Evolutionary conservation across 352 stramenopile species (phyloP).

Genomic region (Globisporangium irregulare): DNA sequence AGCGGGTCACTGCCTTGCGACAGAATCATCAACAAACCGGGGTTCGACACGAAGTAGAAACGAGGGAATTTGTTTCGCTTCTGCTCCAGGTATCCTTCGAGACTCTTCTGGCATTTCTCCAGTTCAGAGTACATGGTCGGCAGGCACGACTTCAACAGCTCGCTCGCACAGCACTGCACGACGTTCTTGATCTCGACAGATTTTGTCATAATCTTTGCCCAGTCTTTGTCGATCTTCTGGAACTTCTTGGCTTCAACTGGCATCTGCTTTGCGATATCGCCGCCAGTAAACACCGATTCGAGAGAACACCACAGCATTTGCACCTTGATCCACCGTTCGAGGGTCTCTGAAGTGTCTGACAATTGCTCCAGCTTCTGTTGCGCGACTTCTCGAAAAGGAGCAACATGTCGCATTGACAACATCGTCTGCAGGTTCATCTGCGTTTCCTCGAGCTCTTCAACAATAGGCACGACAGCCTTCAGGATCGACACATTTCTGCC

Average conservation of each 20-base stretch:
- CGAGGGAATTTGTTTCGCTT: slow-evolving; percentile 98
- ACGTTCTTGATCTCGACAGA: slow-evolving; percentile 90
- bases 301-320: slow-evolving; percentile 98
- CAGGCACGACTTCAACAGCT: slow-evolving; percentile 96
- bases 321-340: slow-evolving; percentile 98
- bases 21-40: slow-evolving; percentile 96
- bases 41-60: slow-evolving; percentile 99
- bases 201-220: slow-evolving; percentile 98
- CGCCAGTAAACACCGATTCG: slow-evolving; percentile 97
- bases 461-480: slow-evolving; percentile 93
- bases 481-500: slow-evolving; percentile 93
- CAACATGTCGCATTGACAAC: slow-evolving; percentile 96
- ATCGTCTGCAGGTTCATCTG: slow-evolving; percentile 99
- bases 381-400: slow-evolving; percentile 95
- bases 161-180: slow-evolving; percentile 93
- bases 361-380: slow-evolving; percentile 93
- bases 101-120: slow-evolving; percentile 98
- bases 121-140: slow-evolving; percentile 97
- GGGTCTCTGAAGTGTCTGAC: slow-evolving; percentile 95
- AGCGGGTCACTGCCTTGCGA: slow-evolving; percentile 96
- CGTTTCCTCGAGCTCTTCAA: slow-evolving; percentile 97
- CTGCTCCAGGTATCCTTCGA: slow-evolving; percentile 98
- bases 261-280: slow-evolving; percentile 99
- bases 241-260: slow-evolving; percentile 98
- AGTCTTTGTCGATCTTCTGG: slow-evolving; percentile 97